Percentiles rank a stretch among this genome's conserved stretches.
Conservation (phyloP, 1,284 basidiomycete species). For the Malassezia equina region DNA sequence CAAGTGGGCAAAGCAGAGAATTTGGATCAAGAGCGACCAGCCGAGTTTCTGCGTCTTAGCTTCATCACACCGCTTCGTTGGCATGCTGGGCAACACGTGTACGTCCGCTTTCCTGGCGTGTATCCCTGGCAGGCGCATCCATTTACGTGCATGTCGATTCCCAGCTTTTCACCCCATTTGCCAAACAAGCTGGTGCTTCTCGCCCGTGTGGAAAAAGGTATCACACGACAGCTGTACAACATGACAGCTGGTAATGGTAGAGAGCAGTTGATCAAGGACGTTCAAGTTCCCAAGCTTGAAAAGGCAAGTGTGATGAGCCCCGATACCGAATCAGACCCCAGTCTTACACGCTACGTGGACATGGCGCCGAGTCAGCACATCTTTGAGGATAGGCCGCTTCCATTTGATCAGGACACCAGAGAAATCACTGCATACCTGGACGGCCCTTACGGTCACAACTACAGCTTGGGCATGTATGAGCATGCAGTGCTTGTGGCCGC, state of each 20-base stretch:
- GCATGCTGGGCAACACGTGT: constrained; percentile 39
- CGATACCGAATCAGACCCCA: neutral
- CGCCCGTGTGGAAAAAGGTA: neutral
- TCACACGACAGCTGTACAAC: neutral
- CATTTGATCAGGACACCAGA: neutral
- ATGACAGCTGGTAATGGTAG: neutral
- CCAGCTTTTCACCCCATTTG: constrained; percentile 9
- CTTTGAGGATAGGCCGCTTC: constrained; percentile 14
- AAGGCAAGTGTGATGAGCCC: neutral
- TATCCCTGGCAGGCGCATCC: constrained; percentile 29
- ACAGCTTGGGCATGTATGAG: constrained; percentile 17
- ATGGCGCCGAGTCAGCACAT: neutral
- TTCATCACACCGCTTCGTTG: constrained; percentile 29
- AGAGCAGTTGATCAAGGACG: neutral
- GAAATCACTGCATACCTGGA: constrained; percentile 17
- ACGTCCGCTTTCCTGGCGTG: constrained; percentile 33
- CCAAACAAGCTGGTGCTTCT: neutral
- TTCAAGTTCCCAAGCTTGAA: neutral
- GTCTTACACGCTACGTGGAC: neutral
- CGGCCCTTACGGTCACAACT: constrained; percentile 31
- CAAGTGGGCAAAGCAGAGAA: constrained; percentile 19
- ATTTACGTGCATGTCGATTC: constrained; percentile 37
- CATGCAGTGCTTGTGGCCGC: constrained; percentile 24
- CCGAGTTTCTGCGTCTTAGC: constrained; percentile 3
- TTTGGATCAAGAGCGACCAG: neutral